Percentiles rank a stretch among this genome's conserved stretches.
Conservation (phyloP, 2,329 filamentous ascomycete species). For the Ophiognomonia clavigignenti-juglandacearum region DNA sequence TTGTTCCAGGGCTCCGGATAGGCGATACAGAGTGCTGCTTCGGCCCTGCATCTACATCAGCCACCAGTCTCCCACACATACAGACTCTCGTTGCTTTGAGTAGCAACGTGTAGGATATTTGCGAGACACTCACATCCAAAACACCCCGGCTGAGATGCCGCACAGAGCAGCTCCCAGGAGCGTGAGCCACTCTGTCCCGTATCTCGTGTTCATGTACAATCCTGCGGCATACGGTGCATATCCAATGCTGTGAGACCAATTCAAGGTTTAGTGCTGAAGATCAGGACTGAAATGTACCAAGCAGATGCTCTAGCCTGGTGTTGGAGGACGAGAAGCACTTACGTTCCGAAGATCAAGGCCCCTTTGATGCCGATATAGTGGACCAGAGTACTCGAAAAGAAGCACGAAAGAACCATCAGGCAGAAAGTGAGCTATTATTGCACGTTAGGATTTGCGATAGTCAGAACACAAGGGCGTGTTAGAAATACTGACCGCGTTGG, state of each 20-base stretch:
- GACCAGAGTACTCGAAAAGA: conserved; percentile 59
- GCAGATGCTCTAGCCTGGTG: not conserved
- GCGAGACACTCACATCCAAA: conserved; percentile 54
- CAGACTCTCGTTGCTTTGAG: not conserved
- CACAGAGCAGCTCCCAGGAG: conserved; percentile 65
- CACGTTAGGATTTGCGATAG: no score
- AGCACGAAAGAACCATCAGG: conserved; percentile 38
- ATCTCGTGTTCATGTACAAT: conserved; percentile 68
- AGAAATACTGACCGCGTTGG: no score
- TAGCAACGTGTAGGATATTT: not conserved
- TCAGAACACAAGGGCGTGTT: no score
- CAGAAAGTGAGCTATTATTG: conserved; percentile 40
- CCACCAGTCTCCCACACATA: no score
- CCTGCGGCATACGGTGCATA: conserved; percentile 69
- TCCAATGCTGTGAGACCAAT: conserved; percentile 41
- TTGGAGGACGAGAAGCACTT: conserved; percentile 24
- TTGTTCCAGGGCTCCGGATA: conserved; percentile 68
- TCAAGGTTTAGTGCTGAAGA: not conserved
- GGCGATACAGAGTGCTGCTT: conserved; percentile 66
- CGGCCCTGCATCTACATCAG: conserved; percentile 41
- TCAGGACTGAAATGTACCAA: not conserved
- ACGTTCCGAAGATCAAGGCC: conserved; percentile 66
- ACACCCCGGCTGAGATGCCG: conserved; percentile 65
- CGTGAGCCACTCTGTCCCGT: conserved; percentile 63
- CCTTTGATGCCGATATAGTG: conserved; percentile 66